Percentiles rank a stretch among this genome's conserved stretches.
Conservation (phyloP, 805 yeast genomes). For the Starmerella asiatica region DNA sequence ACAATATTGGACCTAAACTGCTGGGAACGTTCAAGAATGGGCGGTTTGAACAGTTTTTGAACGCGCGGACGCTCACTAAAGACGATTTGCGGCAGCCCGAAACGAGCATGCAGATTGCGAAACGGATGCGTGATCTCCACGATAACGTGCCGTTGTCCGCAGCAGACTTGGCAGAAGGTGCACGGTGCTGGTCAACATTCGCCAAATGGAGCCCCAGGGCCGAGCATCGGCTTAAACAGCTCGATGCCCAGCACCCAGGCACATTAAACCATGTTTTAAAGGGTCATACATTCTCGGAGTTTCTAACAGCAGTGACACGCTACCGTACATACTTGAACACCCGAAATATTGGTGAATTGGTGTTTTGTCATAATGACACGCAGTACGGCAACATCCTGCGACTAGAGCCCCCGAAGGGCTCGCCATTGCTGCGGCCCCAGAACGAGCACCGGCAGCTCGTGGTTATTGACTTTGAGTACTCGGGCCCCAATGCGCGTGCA, state of each 20-base stretch:
- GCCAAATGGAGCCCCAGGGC: constrained; percentile 55
- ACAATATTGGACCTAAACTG: constrained; percentile 75
- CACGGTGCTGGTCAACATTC: constrained; percentile 52
- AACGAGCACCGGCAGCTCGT: constrained; percentile 60
- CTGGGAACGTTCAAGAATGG: constrained; percentile 88
- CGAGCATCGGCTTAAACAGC: constrained; percentile 31
- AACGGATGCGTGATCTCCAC: constrained; percentile 94
- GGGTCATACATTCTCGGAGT: constrained; percentile 26
- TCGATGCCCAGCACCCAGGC: constrained; percentile 29
- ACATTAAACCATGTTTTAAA: constrained; percentile 13
- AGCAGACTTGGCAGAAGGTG: constrained; percentile 45
- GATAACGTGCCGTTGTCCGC: constrained; percentile 53
- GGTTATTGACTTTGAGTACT: constrained; percentile 92
- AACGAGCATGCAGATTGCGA: constrained; percentile 70
- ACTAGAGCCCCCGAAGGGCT: constrained; percentile 35
- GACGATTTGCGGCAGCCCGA: constrained; percentile 62
- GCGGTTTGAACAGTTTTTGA: constrained; percentile 81
- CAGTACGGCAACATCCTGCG: constrained; percentile 88
- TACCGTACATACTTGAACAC: constrained; percentile 53
- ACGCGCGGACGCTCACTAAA: constrained; percentile 64
- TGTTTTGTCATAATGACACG: constrained; percentile 90
- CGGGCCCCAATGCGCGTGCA: constrained; percentile 82
- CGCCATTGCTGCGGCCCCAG: constrained; percentile 37
- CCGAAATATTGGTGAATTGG: constrained; percentile 36
- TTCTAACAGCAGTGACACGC: constrained; percentile 34